A percentile compares a stretch with the other conserved stretches of the same genome.
These are phyloP conservation scores for Babesia ovis DNA, from an alignment of 169 alveolate species.

Conservation along the genomic window DNA sequence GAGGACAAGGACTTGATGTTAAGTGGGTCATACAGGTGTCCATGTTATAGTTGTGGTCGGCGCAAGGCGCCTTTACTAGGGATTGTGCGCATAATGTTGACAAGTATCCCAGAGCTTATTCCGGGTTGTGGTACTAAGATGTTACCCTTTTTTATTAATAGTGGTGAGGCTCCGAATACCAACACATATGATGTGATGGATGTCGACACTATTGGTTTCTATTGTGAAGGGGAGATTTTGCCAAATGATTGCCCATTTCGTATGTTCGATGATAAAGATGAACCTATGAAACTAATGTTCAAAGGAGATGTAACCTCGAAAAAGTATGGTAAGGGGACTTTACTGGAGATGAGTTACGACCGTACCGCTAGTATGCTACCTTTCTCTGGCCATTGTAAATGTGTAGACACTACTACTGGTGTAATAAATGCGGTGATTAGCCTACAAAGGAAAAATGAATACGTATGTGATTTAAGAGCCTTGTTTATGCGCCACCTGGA, in stretches of 20 bases:
- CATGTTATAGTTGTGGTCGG: not conserved
- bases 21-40: not conserved
- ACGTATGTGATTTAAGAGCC: slow-evolving; percentile 15
- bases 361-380: not conserved
- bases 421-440: slow-evolving; percentile 1
- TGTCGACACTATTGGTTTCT: slow-evolving; percentile 29
- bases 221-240: slow-evolving; percentile 31
- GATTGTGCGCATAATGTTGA: slow-evolving; percentile 6
- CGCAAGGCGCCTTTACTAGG: slow-evolving; percentile 11
- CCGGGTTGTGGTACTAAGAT: slow-evolving; percentile 26
- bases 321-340: not conserved
- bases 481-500: slow-evolving; percentile 8
- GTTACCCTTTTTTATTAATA: not conserved
- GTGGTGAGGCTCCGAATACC: not conserved
- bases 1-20: not conserved
- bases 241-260: slow-evolving; percentile 18
- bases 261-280: not conserved
- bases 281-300: not conserved
- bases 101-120: not conserved
- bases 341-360: slow-evolving; percentile 1
- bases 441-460: not conserved
- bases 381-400: slow-evolving; percentile 33
- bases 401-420: not conserved
- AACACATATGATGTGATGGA: slow-evolving; percentile 43
- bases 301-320: not conserved